Evolutionary conservation across 345 rosid genomes (phyloP), one percentile per base, ranked within the genome.

Genomic region (Acer saccharum): DNA sequence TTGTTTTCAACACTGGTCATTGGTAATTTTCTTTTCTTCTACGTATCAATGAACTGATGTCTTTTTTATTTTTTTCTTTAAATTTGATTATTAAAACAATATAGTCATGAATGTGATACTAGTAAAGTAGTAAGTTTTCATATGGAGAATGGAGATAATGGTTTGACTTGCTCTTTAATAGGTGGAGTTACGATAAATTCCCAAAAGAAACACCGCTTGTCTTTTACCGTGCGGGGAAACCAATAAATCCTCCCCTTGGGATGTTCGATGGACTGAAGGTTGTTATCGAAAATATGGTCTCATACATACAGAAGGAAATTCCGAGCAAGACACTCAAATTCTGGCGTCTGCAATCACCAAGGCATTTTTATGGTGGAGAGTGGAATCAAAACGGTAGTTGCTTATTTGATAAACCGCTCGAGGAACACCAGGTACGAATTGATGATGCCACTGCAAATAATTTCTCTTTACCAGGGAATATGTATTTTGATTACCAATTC

Each of bases 331-430:
- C 91, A 3, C 86, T 94, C 69, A 94, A 91, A 80, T 89, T 92
- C 78, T 94, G 99, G 99, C 90, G 98, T 41, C 83, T 94, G 85
- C 98, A 96, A 78, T 96, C 99, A 11, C 98, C 98, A 0, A 84
- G 99, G 80, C 98, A 96, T 82, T 96, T 96, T 74, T 81, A 83
- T 27, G 98, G 95, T 8, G 97, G 99, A 43, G 94, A 94, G 14
- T 96, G 99, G 99, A 94, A 96, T 85, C 94, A 87, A 75, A 96
- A 96, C 46, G 98, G 99, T 16, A 94, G 95, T 74, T 96, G 99
- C 87, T 86, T 92, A 79, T 89, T 91, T 39, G 85, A 86, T 48
- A 85, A 88, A 66, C 98, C 95, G 74, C 95, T 92, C 7, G 80
- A 81, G 65, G 87, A 88, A 84, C 62, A 76, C 35, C 88, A 94